These are phyloP conservation scores for Heterococcus sp. DNA, from an alignment of 108 stramenopile genomes.

Conservation along the genomic window DNA sequence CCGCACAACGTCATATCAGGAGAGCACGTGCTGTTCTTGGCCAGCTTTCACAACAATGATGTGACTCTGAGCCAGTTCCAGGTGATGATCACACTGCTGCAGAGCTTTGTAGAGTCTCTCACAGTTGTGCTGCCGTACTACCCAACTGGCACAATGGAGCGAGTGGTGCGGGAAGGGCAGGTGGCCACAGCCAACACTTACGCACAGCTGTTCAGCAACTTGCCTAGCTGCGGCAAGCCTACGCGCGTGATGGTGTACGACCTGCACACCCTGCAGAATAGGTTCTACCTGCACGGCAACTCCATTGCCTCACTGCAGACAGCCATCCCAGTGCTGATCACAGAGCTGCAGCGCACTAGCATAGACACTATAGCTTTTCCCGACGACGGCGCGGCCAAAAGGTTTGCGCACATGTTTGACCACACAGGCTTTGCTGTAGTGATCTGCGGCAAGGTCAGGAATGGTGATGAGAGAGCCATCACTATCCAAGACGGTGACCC, in stretches of 20 bases:
- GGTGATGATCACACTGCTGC: slow-evolving; percentile 74
- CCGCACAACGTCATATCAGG: slow-evolving; percentile 70
- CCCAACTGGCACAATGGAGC: slow-evolving; percentile 80
- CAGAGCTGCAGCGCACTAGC: slow-evolving; percentile 42
- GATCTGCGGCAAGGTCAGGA: slow-evolving; percentile 72
- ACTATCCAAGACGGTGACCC: slow-evolving; percentile 59
- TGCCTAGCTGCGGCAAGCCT: slow-evolving; percentile 74
- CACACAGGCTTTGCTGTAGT: slow-evolving; percentile 62
- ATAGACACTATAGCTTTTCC: slow-evolving; percentile 79
- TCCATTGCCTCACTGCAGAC: slow-evolving; percentile 74
- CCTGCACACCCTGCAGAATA: slow-evolving; percentile 79
- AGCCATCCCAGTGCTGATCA: slow-evolving; percentile 69
- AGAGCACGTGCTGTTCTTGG: slow-evolving; percentile 76
- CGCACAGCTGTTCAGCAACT: slow-evolving; percentile 75
- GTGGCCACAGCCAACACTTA: slow-evolving; percentile 84
- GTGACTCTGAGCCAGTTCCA: slow-evolving; percentile 82
- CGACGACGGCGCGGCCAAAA: slow-evolving; percentile 86
- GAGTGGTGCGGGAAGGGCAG: slow-evolving; percentile 64
- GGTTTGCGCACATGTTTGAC: slow-evolving; percentile 71
- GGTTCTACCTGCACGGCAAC: slow-evolving; percentile 65
- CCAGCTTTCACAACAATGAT: slow-evolving; percentile 81
- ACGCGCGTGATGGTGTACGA: slow-evolving; percentile 82
- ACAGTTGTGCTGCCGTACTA: slow-evolving; percentile 82
- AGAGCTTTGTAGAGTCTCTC: slow-evolving; percentile 70
- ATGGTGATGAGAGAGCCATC: slow-evolving; percentile 48